A percentile compares a stretch with the other conserved stretches of the same genome.
Conservation (phyloP, 345 rosid genomes). For the Psidium guajava region DNA sequence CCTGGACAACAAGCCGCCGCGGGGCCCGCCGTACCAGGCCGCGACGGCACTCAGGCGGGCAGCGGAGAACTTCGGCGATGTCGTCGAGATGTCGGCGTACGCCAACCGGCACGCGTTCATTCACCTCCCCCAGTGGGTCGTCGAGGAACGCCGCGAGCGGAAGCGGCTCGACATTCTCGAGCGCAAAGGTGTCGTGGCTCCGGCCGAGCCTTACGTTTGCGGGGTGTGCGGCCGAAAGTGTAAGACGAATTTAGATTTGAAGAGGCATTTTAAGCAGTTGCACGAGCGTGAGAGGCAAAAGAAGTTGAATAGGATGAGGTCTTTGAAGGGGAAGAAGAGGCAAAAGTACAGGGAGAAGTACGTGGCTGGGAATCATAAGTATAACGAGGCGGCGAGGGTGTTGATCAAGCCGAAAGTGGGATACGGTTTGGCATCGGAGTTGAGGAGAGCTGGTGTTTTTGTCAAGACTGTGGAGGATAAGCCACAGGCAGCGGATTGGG, state of each 20-base stretch:
- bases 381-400: slow-evolving; percentile 58
- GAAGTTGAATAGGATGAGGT: slow-evolving; percentile 69
- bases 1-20: slow-evolving; percentile 94
- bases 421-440: slow-evolving; percentile 65
- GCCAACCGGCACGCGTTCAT: slow-evolving; percentile 88
- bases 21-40: slow-evolving; percentile 71
- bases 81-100: slow-evolving; percentile 73
- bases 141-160: slow-evolving; percentile 52
- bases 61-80: slow-evolving; percentile 57
- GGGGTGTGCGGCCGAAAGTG: slow-evolving; percentile 84
- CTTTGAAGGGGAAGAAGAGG: slow-evolving; percentile 75
- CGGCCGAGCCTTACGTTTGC: slow-evolving; percentile 42
- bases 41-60: slow-evolving; percentile 48
- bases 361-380: slow-evolving; percentile 65
- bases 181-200: slow-evolving; percentile 31
- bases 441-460: slow-evolving; percentile 68
- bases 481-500: slow-evolving; percentile 98
- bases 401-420: slow-evolving; percentile 56
- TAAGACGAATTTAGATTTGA: slow-evolving; percentile 66
- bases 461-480: slow-evolving; percentile 87
- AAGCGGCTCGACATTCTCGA: slow-evolving; percentile 54
- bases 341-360: slow-evolving; percentile 61
- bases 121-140: slow-evolving; percentile 73
- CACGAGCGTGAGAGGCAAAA: slow-evolving; percentile 85
- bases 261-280: slow-evolving; percentile 78